Base-by-base conservation (phyloP, 1,284 basidiomycete species). In the Fistulinella cinereoalba region DNA sequence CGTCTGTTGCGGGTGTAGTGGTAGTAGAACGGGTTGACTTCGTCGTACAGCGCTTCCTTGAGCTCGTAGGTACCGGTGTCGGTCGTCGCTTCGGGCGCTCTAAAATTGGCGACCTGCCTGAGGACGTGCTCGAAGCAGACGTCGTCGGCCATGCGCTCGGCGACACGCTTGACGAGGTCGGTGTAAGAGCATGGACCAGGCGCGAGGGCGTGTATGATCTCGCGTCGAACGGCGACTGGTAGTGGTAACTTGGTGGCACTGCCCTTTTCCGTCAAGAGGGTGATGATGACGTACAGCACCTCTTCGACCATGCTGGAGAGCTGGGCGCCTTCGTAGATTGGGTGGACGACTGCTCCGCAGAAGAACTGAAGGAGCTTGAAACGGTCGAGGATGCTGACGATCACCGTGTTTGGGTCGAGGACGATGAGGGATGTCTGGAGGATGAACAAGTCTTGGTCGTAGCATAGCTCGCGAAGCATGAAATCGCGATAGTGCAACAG, bases 401-500 rank as follows among this genome's bases (percentile, higher is more conserved):
- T 73, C 55, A 97, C 83, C 23, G 82, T 77, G 54, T 88, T 80
- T 2, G 91, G 90, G 48, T 93, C 85, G 37, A 94, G 74, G 33
- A 89, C 74, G 57, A 90, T 77, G 38, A 98, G 78, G 0, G 85
- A 85, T 0, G 85, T 80, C 70, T 98, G 96, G 5, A 99, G 75
- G 49, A 98, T 80, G 74, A 88, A 97, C 23, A 99, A 74, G 57
- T 99, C 96, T 65, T 98, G 94, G 67, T 99, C 96, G 65, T 96
- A 95, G 63, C 96, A 98, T 10, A 93, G 80, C 66, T 98, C 97
- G 23, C 96, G 86, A 44, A 98, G 81, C 77, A 90, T 89, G 64
- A 93, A 93, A 65, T 99, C 96, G 34, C 94, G 88, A 66, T 99
- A 99, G 66, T 99, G 95, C 46, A 96, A 77, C n/a, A 95, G 78